A percentile compares a stretch with the other conserved stretches of the same genome.
These are phyloP conservation scores for Polyporus arcularius DNA, from an alignment of 768 basidiomycete species.

Conservation along the genomic window DNA sequence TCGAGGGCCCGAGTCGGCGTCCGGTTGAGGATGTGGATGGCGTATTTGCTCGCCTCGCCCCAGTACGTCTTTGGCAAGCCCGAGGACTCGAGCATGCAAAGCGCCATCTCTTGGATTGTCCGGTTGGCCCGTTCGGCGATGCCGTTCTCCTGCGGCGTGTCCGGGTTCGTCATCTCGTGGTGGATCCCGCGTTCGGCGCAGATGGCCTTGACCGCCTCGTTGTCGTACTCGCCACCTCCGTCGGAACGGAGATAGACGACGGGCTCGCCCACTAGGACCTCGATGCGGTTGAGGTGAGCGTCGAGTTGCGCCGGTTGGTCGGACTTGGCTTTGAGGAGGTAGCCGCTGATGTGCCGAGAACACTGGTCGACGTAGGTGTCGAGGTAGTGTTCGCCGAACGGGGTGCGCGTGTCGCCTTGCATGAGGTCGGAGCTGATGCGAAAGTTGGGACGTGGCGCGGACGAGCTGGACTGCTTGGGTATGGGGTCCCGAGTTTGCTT, in stretches of 20 bases:
- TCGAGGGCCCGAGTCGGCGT: no score
- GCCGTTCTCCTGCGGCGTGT: no score
- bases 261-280: conserved; percentile 15
- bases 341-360: background rate
- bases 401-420: background rate
- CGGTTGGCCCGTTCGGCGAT: no score
- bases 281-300: conserved; percentile 11
- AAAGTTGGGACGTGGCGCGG: background rate
- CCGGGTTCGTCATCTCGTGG: conserved; percentile 11
- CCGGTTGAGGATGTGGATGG: no score
- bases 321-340: background rate
- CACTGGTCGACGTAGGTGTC: background rate
- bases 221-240: conserved; percentile 29
- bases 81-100: no score
- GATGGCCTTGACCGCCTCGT: conserved; percentile 1
- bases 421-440: conserved; percentile 5
- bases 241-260: conserved; percentile 23
- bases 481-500: conserved; percentile 24
- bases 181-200: conserved; percentile 19
- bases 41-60: no score
- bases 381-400: background rate
- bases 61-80: no score
- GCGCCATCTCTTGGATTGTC: no score
- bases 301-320: conserved; percentile 14
- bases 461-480: conserved; percentile 8